Percentiles rank a stretch among this genome's conserved stretches.
These are phyloP conservation scores for Pelargonium citronellum DNA, from an alignment of 441 rosid species.

Conservation along the genomic window DNA sequence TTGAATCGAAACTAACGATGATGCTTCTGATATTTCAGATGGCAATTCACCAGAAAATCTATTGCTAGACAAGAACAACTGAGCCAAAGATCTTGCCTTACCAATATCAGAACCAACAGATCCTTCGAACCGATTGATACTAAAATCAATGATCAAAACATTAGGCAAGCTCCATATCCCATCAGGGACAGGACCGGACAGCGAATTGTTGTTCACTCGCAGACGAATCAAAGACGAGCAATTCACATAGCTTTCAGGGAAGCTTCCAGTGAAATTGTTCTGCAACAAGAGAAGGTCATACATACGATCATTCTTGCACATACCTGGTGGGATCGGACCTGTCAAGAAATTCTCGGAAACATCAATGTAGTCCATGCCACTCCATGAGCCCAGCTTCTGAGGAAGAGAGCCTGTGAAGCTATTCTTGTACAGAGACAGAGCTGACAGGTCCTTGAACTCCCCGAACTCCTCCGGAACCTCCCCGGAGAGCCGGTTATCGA, in stretches of 20 bases:
- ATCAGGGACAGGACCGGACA: slow-evolving; percentile 42
- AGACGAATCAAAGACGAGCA: slow-evolving; percentile 44
- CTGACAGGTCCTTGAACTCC: slow-evolving; percentile 40
- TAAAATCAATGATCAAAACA: slow-evolving; percentile 43
- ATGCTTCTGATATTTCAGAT: slow-evolving; percentile 33
- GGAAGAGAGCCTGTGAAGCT: slow-evolving; percentile 50
- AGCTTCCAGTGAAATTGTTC: slow-evolving; percentile 42
- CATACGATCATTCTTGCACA: slow-evolving; percentile 51
- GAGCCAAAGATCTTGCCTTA: slow-evolving; percentile 46
- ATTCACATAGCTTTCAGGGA: slow-evolving; percentile 38
- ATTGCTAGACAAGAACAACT: slow-evolving; percentile 33
- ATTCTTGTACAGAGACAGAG: slow-evolving; percentile 46
- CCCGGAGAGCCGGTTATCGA: slow-evolving; percentile 45
- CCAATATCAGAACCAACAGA: slow-evolving; percentile 33
- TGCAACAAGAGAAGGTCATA: slow-evolving; percentile 39
- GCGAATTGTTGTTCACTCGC: slow-evolving; percentile 44
- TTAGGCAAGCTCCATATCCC: slow-evolving; percentile 58
- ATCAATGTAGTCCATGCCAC: slow-evolving; percentile 34
- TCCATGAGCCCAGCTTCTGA: slow-evolving; percentile 42
- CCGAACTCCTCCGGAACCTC: slow-evolving; percentile 50
- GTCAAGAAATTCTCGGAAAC: slow-evolving; percentile 49
- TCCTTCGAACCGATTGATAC: slow-evolving; percentile 41
- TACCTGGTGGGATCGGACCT: slow-evolving; percentile 50
- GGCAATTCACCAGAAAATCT: slow-evolving; percentile 46
- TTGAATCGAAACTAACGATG: slow-evolving; percentile 38